A percentile compares a stretch with the other conserved stretches of the same genome.
Conservation (phyloP, 148 eudicot species). For the Chenopodium berlandieri region DNA sequence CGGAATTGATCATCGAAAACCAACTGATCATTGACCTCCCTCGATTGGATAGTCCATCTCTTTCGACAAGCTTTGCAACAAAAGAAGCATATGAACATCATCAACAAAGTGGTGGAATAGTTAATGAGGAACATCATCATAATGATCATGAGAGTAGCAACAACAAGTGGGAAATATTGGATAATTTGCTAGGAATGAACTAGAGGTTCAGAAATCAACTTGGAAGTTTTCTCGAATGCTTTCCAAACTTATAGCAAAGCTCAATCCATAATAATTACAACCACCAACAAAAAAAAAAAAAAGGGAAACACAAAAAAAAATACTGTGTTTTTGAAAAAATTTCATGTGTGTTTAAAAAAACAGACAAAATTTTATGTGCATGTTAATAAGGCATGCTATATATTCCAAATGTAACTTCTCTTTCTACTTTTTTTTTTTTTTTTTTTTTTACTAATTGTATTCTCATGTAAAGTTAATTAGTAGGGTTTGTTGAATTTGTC, state of each 20-base stretch:
- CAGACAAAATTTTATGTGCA: not conserved
- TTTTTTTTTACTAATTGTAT: not conserved
- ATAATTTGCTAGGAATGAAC: slow-evolving; percentile 37
- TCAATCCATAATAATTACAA: not conserved
- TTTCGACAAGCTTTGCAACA: slow-evolving; percentile 43
- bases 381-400: not conserved
- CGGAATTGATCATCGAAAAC: slow-evolving; percentile 21
- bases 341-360: not conserved
- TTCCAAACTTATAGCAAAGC: slow-evolving; percentile 45
- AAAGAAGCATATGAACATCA: slow-evolving; percentile 23
- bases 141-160: slow-evolving; percentile 31
- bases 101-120: slow-evolving; percentile 15
- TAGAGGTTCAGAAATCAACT: slow-evolving; percentile 35
- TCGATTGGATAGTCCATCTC: slow-evolving; percentile 52
- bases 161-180: slow-evolving; percentile 46
- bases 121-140: slow-evolving; percentile 1
- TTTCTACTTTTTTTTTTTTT: not conserved
- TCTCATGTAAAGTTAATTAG: slow-evolving; percentile 19
- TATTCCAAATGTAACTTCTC: slow-evolving; percentile 14
- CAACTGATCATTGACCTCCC: slow-evolving; percentile 44
- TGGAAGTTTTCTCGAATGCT: slow-evolving; percentile 41
- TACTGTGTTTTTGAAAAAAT: not conserved
- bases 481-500: slow-evolving; percentile 13
- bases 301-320: not conserved
- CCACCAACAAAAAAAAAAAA: not conserved